Percentiles rank a stretch among this genome's conserved stretches.
phyloP scores from a whole-genome alignment of 108 stramenopile species.

The Skeletonema costatum region DNA sequence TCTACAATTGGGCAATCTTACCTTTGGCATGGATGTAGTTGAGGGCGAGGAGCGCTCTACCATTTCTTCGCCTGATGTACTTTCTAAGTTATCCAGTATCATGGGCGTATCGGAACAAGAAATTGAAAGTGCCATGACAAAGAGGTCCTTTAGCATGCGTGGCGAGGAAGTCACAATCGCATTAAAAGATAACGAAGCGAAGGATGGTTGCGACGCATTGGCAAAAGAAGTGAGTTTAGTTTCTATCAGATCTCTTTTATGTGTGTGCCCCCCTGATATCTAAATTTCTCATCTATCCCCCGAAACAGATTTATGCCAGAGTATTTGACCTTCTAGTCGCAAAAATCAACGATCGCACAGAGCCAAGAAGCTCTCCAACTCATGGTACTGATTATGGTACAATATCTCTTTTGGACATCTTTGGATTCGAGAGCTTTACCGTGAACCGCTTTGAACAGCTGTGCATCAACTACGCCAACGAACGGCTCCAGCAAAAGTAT shows the following conservation, averaged over 20 bases:
- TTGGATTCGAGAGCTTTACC: conserved; percentile 95
- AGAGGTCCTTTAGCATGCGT: conserved; percentile 70
- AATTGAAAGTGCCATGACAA: conserved; percentile 73
- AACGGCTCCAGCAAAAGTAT: conserved; percentile 94
- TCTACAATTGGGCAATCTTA: conserved; percentile 88
- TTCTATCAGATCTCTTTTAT: neutral
- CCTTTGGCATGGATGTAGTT: conserved; percentile 69
- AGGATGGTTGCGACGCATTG: conserved; percentile 92
- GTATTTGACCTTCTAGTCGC: conserved; percentile 93
- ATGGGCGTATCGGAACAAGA: conserved; percentile 73
- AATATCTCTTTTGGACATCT: conserved; percentile 93
- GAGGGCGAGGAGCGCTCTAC: conserved; percentile 67
- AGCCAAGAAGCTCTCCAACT: conserved; percentile 56
- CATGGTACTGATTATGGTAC: conserved; percentile 49
- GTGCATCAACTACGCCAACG: conserved; percentile 97
- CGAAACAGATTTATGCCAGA: conserved; percentile 78
- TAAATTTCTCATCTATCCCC: neutral
- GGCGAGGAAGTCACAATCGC: conserved; percentile 82
- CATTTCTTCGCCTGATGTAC: conserved; percentile 56
- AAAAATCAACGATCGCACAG: conserved; percentile 92
- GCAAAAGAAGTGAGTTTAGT: conserved; percentile 77
- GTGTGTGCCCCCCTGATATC: neutral
- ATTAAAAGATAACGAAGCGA: conserved; percentile 71
- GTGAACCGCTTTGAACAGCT: conserved; percentile 91
- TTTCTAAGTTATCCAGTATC: conserved; percentile 66